These are phyloP conservation scores for Capsicum pubescens DNA, from an alignment of 257 asterid species.

Conservation along the genomic window DNA sequence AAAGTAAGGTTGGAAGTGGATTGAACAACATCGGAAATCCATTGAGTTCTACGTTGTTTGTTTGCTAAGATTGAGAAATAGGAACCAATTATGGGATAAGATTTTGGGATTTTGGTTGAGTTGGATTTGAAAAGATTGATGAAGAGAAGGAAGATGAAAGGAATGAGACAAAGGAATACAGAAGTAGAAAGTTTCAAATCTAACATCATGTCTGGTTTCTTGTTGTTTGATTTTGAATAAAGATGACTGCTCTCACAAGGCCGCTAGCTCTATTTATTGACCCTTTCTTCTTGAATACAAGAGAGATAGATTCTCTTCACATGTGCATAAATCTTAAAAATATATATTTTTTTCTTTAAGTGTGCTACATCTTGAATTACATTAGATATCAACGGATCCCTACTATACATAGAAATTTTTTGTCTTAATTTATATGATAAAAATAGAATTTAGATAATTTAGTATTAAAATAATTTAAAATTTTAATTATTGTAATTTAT, in stretches of 20 bases:
- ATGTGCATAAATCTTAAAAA: no score
- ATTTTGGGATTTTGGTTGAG: constrained; percentile 38
- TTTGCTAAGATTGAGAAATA: constrained; percentile 43
- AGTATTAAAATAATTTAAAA: no score
- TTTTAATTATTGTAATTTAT: no score
- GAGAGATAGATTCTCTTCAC: no score
- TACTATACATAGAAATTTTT: no score
- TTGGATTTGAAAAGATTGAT: neutral
- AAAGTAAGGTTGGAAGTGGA: constrained; percentile 54
- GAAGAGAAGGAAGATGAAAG: constrained; percentile 44
- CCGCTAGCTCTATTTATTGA: neutral
- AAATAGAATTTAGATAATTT: no score
- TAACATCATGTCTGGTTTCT: neutral
- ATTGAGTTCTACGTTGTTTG: constrained; percentile 51
- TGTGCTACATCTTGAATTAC: no score
- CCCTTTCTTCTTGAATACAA: no score
- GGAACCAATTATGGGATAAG: constrained; percentile 63
- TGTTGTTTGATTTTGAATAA: neutral
- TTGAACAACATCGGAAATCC: constrained; percentile 51
- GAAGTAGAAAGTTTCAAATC: constrained; percentile 32
- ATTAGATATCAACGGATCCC: no score
- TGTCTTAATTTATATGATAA: no score
- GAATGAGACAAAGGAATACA: constrained; percentile 38
- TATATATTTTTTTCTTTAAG: no score
- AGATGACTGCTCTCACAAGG: neutral